phyloP scores from a whole-genome alignment of 441 rosid genomes.

The Erodium moschatum region DNA sequence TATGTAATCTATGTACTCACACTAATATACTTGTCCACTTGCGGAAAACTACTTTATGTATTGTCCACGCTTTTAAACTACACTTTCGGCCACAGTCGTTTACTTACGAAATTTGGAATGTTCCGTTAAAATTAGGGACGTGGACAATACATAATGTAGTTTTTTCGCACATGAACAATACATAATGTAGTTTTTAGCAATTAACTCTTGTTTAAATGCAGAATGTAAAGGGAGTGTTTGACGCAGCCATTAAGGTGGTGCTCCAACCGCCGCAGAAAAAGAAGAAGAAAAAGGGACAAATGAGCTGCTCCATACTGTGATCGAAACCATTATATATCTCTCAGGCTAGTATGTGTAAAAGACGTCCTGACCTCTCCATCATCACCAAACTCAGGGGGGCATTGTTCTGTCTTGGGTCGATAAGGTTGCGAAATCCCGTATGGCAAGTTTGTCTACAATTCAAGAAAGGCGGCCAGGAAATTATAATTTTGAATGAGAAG shows the following conservation, averaged over 20 bases:
- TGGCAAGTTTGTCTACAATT: not conserved
- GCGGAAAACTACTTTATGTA: too few species aligned
- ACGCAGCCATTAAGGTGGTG: slow-evolving; percentile 66
- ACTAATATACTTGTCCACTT: too few species aligned
- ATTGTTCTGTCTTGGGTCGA: not conserved
- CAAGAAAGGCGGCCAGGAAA: not conserved
- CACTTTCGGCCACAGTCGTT: too few species aligned
- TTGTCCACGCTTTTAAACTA: too few species aligned
- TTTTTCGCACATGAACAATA: too few species aligned
- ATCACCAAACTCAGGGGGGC: not conserved
- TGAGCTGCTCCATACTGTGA: slow-evolving; percentile 61
- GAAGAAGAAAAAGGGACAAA: slow-evolving; percentile 73
- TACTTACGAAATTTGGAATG: too few species aligned
- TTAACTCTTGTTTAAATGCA: slow-evolving; percentile 29
- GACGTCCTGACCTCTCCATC: slow-evolving; percentile 15
- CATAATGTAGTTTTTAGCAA: too few species aligned
- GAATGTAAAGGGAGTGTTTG: slow-evolving; percentile 72
- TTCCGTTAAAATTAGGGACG: too few species aligned
- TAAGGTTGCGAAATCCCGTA: not conserved
- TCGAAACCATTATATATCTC: not conserved
- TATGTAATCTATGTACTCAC: not conserved
- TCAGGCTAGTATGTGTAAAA: too few species aligned
- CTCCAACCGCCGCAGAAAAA: slow-evolving; percentile 76
- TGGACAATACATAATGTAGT: not conserved
- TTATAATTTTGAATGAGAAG: not conserved